phyloP scores from a whole-genome alignment of 768 basidiomycete species.

The Boletus subcaerulescens region DNA sequence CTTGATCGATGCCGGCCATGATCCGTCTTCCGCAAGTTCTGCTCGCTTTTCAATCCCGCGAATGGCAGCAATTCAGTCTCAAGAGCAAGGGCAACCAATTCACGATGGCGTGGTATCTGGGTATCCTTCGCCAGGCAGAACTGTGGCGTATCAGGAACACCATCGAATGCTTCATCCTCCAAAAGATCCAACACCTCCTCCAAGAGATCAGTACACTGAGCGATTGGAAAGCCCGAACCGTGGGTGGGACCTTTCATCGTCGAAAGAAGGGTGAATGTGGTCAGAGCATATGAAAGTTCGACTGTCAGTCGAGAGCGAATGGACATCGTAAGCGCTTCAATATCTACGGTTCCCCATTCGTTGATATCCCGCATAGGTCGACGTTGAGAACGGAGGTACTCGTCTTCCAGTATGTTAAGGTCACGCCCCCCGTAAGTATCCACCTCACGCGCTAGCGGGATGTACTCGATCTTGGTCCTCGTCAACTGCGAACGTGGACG shows the following conservation, averaged over 20 bases:
- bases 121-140: conserved; percentile 29
- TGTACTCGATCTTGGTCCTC: conserved; percentile 84
- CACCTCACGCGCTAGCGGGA: conserved; percentile 73
- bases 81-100: conserved; percentile 55
- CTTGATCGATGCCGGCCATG: conserved; percentile 57
- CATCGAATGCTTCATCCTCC: conserved; percentile 75
- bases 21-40: conserved; percentile 48
- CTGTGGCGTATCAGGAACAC: conserved; percentile 34
- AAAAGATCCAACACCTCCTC: conserved; percentile 86
- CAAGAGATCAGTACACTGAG: conserved; percentile 73
- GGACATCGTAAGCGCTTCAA: conserved; percentile 92
- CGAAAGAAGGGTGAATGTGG: conserved; percentile 79
- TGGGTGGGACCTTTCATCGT: conserved; percentile 66
- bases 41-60: conserved; percentile 45
- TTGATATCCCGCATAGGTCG: conserved; percentile 68
- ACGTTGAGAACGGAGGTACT: conserved; percentile 48
- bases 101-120: conserved; percentile 58
- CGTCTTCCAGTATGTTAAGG: conserved; percentile 60
- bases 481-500: conserved; percentile 49
- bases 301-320: conserved; percentile 79
- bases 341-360: conserved; percentile 87
- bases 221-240: conserved; percentile 65
- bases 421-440: conserved; percentile 83
- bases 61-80: conserved; percentile 62
- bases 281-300: conserved; percentile 88